A percentile compares a stretch with the other conserved stretches of the same genome.
These are phyloP conservation scores for Blastomyces emzantsi DNA, from an alignment of 2,329 filamentous ascomycete species.

Conservation along the genomic window DNA sequence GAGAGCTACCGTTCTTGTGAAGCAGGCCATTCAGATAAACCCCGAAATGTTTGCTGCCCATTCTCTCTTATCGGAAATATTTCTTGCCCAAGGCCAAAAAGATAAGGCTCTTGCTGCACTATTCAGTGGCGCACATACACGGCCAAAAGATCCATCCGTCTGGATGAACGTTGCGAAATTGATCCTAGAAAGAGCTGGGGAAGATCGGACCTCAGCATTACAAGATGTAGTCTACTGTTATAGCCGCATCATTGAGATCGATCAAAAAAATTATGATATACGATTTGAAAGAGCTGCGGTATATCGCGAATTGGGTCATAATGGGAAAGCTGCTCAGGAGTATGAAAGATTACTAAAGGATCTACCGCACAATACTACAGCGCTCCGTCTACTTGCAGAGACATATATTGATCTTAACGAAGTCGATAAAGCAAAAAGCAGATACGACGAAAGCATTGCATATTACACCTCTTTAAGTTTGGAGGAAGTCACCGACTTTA, in stretches of 20 bases:
- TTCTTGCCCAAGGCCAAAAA: conserved; percentile 47
- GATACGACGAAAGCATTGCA: conserved; percentile 46
- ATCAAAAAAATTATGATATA: conserved; percentile 44
- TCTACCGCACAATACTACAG: conserved; percentile 45
- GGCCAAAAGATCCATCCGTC: conserved; percentile 45
- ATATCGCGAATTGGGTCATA: conserved; percentile 43
- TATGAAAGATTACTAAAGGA: conserved; percentile 48
- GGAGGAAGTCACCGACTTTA: conserved; percentile 39
- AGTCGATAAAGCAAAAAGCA: conserved; percentile 39
- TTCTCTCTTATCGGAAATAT: conserved; percentile 51
- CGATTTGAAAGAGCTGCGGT: conserved; percentile 49
- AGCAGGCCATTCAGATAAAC: conserved; percentile 47
- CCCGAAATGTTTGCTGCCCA: conserved; percentile 56
- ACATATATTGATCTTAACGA: conserved; percentile 46
- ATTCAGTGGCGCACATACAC: conserved; percentile 50
- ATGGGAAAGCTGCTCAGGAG: conserved; percentile 40
- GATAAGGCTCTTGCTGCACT: conserved; percentile 49
- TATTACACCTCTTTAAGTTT: conserved; percentile 40
- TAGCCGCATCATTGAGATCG: conserved; percentile 45
- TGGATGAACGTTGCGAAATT: conserved; percentile 51
- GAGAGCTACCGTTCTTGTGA: conserved; percentile 35
- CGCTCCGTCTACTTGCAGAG: conserved; percentile 49
- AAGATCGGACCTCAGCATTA: conserved; percentile 35
- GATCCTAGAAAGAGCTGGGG: conserved; percentile 42
- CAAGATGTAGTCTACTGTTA: conserved; percentile 47